Evolutionary conservation across 495 filamentous ascomycete genomes (phyloP), one percentile per base, ranked within the genome.

Genomic region (Letharia columbiana): DNA sequence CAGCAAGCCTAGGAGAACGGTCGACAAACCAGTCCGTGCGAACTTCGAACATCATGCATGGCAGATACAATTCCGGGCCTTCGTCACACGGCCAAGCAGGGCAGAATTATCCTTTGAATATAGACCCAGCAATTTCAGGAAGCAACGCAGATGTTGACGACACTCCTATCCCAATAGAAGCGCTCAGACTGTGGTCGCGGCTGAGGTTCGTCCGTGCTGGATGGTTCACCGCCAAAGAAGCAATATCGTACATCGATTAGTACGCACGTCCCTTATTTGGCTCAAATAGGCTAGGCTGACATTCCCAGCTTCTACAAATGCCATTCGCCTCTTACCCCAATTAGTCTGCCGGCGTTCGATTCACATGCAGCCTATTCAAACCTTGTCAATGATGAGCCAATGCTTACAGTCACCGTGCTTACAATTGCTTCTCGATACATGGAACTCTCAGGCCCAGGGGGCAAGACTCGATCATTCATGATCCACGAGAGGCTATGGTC

Each of bases 401-500:
- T 98, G 69, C 79, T 98, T 33, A 88, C 89, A 2, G 87, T 97
- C 18, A 96, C 92, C 0, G 84, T 98, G 17, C 82, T 98, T 42
- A 94, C 92, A 0, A 92, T 96, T 60, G 85, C 94, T 3, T 96
- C 92, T 18, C 84, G 94, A 31, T 94, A 97, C 73, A 83, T 87
- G 72, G 83, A 83, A 65, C 86, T 95, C 23, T 81, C 86, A 35
- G 87, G 89, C n/a, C 84, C 91, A 2, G 95, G 95, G 6, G 87
- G 89, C 4, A 80, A 85, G 67, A 94, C 90, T 50, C 86, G 94
- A 50, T 89, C 90, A 0, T 91, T 91, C 69, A 89, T 91, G 64
- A 96, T 98, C 62, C 94, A 98, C 71, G 91, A 96, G 68, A 87
- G 91, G 75, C 83, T 98, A n/a, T 98, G 94, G 94, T 87, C 84